Evolutionary conservation across 176 grass and related monocot species (phyloP).

Genomic region (Leersia perrieri): DNA sequence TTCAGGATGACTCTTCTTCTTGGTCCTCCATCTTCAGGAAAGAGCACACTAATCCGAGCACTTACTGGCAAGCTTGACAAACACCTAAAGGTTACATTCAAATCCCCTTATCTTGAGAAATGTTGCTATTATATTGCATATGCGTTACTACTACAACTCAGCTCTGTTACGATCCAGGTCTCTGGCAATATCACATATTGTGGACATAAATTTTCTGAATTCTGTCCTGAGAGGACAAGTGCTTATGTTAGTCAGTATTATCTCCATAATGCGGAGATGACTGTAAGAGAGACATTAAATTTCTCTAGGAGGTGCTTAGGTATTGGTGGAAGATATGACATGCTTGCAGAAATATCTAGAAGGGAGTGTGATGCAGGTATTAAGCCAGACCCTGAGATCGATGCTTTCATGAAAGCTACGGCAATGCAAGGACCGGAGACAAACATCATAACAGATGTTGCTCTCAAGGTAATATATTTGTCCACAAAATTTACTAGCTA

Average conservation of each 20-base stretch:
- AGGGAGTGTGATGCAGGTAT: slow-evolving; percentile 61
- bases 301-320: slow-evolving; percentile 69
- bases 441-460: slow-evolving; percentile 51
- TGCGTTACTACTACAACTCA: no score
- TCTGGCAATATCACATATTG: slow-evolving; percentile 56
- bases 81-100: no score
- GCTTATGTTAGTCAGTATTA: slow-evolving; percentile 69
- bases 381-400: slow-evolving; percentile 67
- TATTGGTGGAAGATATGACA: slow-evolving; percentile 60
- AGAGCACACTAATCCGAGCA: no score
- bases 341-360: slow-evolving; percentile 49
- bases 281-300: slow-evolving; percentile 66
- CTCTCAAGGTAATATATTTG: slow-evolving; percentile 59
- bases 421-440: slow-evolving; percentile 49
- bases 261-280: slow-evolving; percentile 70
- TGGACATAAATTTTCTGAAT: slow-evolving; percentile 52
- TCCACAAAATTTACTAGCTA: no score
- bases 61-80: no score
- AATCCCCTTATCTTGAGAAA: no score
- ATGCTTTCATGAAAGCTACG: slow-evolving; percentile 74
- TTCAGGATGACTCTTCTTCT: no score
- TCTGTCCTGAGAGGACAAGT: slow-evolving; percentile 62
- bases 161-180: no score
- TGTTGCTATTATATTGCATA: no score
- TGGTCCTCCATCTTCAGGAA: no score